Conservation (phyloP, 306 rosid genomes). For the Trifolium dubium region DNA sequence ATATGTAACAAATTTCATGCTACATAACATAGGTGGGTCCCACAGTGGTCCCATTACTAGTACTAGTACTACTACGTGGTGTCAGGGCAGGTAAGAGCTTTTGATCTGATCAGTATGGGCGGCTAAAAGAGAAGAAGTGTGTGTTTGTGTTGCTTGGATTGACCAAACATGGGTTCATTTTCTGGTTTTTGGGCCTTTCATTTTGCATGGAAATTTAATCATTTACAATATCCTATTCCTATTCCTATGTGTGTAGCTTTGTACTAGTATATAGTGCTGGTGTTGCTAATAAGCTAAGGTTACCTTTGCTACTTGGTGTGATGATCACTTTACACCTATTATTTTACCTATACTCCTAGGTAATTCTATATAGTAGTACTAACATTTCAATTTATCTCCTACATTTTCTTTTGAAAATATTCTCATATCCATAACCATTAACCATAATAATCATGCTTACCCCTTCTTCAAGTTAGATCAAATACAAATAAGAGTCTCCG, state of each 20-base stretch:
- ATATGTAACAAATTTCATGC: background rate
- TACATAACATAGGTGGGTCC: constrained; percentile 5
- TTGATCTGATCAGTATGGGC: constrained; percentile 34
- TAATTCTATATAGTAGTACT: too few species aligned
- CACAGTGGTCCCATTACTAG: constrained; percentile 42
- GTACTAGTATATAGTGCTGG: too few species aligned
- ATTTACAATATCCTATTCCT: background rate
- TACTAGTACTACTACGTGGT: constrained; percentile 33
- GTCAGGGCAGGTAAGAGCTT: constrained; percentile 19
- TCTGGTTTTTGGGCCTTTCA: background rate
- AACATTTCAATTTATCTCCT: too few species aligned
- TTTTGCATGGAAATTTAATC: background rate
- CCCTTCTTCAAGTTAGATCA: too few species aligned
- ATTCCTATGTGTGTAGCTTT: too few species aligned
- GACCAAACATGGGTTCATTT: constrained; percentile 8
- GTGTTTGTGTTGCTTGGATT: background rate
- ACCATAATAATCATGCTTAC: too few species aligned
- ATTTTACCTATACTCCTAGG: too few species aligned
- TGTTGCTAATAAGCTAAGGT: background rate
- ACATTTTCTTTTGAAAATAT: background rate
- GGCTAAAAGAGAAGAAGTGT: constrained; percentile 36
- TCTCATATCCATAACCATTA: background rate
- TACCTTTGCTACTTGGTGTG: background rate
- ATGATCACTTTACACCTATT: background rate
- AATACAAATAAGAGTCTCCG: too few species aligned